Evolutionary conservation across 495 filamentous ascomycete species (phyloP).

Genomic region (Penicillium antarcticum): DNA sequence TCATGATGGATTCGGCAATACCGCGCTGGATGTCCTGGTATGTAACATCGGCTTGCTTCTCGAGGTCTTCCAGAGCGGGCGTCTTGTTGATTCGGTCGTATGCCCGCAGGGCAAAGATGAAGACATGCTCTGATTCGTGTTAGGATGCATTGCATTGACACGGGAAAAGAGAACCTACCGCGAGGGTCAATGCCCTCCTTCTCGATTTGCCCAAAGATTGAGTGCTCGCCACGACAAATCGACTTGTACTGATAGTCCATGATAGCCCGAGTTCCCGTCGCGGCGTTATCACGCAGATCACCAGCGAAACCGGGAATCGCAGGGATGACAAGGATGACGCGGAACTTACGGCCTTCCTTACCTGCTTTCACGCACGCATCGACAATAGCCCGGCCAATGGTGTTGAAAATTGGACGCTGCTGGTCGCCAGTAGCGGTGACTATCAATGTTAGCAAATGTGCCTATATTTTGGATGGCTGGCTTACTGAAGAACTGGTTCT

Average conservation of each 20-base stretch:
- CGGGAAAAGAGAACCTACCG: conserved; percentile 14
- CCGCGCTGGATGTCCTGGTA: conserved; percentile 85
- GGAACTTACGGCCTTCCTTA: conserved; percentile 85
- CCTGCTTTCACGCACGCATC: conserved; percentile 80
- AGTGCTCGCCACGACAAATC: conserved; percentile 85
- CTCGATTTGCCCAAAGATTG: conserved; percentile 75
- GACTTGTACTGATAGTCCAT: conserved; percentile 99
- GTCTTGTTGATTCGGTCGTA: conserved; percentile 90
- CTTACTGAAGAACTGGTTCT: conserved; percentile 92
- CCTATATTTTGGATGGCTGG: conserved; percentile 1
- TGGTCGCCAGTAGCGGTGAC: conserved; percentile 88
- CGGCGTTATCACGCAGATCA: conserved; percentile 77
- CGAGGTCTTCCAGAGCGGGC: conserved; percentile 60
- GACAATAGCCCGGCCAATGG: conserved; percentile 81
- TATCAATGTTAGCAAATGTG: conserved; percentile 20
- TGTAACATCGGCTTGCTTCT: conserved; percentile 73
- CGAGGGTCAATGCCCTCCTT: conserved; percentile 76
- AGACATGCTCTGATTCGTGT: conserved; percentile 61
- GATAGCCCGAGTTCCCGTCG: conserved; percentile 83
- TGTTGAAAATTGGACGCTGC: conserved; percentile 82
- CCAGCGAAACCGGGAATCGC: conserved; percentile 93
- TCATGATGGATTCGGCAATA: conserved; percentile 82
- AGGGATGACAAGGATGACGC: conserved; percentile 85
- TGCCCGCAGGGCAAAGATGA: conserved; percentile 85
- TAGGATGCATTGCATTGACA: not conserved